Evolutionary conservation across 306 rosid species (phyloP).

Genomic region (Leucaena leucocephala): DNA sequence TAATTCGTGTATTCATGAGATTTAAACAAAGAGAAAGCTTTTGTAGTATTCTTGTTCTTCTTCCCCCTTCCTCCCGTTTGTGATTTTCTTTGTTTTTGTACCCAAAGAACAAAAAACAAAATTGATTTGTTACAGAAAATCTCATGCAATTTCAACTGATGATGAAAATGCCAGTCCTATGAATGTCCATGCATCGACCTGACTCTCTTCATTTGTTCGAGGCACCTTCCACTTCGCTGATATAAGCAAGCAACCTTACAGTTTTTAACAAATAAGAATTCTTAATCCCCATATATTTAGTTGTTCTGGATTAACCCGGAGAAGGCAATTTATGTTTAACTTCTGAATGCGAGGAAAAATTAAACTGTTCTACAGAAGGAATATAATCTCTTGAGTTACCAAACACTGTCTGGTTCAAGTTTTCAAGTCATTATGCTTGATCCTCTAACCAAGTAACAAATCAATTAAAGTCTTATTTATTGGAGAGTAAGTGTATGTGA

Average conservation of each 20-base stretch:
- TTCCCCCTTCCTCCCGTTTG: no score
- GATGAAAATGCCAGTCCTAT: slow-evolving; percentile 10
- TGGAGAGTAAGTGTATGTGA: slow-evolving; percentile 12
- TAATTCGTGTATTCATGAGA: not conserved
- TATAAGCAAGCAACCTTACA: not conserved
- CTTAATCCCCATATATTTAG: not conserved
- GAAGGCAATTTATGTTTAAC: not conserved
- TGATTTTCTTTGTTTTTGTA: no score
- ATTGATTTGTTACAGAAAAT: not conserved
- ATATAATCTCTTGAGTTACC: not conserved
- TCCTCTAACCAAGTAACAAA: slow-evolving; percentile 19
- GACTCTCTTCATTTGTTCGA: not conserved
- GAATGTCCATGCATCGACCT: slow-evolving; percentile 2
- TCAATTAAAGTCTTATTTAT: slow-evolving; percentile 2
- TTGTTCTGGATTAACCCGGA: not conserved
- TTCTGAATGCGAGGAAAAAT: not conserved
- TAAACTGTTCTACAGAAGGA: not conserved
- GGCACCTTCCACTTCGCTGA: not conserved
- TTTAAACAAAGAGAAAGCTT: not conserved
- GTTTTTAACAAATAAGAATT: not conserved
- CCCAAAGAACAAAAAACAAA: no score
- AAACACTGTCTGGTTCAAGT: not conserved
- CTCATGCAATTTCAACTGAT: not conserved
- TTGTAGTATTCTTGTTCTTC: not conserved
- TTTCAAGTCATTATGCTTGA: slow-evolving; percentile 20